Percentiles rank a stretch among this genome's conserved stretches.
Conservation (phyloP, 2,329 filamentous ascomycete genomes). For the Hymenoscyphus fructigenus region DNA sequence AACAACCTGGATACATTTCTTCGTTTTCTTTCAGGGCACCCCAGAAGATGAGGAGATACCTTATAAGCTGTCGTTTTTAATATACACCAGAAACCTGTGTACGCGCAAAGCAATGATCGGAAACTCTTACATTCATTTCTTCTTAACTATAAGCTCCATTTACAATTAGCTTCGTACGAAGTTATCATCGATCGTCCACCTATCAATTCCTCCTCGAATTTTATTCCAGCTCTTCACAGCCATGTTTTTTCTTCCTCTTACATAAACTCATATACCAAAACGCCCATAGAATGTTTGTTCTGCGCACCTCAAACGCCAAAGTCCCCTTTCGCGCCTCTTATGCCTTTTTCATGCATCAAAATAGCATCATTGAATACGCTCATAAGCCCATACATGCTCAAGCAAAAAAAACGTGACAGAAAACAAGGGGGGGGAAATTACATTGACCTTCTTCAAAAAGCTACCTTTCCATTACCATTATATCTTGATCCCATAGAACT, state of each 20-base stretch:
- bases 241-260: background rate
- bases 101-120: background rate
- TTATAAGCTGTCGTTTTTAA: too few relatives aligned
- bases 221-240: background rate
- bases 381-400: conserved; percentile 8
- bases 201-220: background rate
- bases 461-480: conserved; percentile 32
- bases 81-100: too few relatives aligned
- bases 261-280: conserved; percentile 4
- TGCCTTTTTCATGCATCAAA: conserved; percentile 2
- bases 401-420: conserved; percentile 6
- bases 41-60: too few relatives aligned
- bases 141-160: background rate
- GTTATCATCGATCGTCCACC: background rate
- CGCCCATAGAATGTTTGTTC: conserved; percentile 1
- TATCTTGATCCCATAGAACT: conserved; percentile 26
- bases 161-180: conserved; percentile 6
- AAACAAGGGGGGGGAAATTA: background rate
- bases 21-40: too few relatives aligned
- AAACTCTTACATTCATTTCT: conserved; percentile 6
- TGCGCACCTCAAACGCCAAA: conserved; percentile 2
- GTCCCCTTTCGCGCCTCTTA: background rate
- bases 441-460: conserved; percentile 21
- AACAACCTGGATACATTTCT: too few relatives aligned
- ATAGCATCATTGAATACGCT: conserved; percentile 7